Base-by-base conservation (phyloP, 345 rosid genomes). In the Rhizophora mangle region DNA sequence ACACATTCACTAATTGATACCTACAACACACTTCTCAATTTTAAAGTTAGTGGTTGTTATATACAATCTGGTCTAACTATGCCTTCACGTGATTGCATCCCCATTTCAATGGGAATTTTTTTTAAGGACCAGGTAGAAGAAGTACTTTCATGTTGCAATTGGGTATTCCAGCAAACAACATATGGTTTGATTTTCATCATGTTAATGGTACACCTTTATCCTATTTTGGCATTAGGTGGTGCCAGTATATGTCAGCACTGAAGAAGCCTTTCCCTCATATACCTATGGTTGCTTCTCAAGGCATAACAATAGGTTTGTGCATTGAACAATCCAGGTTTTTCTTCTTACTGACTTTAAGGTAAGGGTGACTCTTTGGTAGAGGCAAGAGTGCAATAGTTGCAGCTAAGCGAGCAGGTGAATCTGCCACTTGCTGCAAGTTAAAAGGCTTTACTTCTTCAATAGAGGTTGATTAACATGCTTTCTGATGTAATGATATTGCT, bases 211-310 rank as follows among this genome's bases (percentile, higher is more conserved):
- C 73, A 86, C 88, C 80, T 86, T 18, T 86, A 86, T 65, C 89
- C 88, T 60, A 85, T 87, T 76, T 83, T 89, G 22, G 80, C 82
- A 8, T 68, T 85, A 59, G 91, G 89, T 54, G 87, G 88, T 54
- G 56, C 55, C 76, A 21, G 29, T 87, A 80, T 68, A 77, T 82
- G 68, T 80, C 89, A 58, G 86, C 89, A 55, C 73, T 87, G 21
- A 76, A 74, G 83, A 87, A 80, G 82, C 91, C 87, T 63, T 87
- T 87, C 62, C 58, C 79, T 70, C 77, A 81, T 83, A 85, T 85
- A 68, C 79, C 83, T 57, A 77, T 87, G 85, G 78, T 85, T 74
- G 91, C 87, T 69, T 87, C 88, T 64, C 87, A 87, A 74, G 91
- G 89, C 80, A 72, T 87, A 68, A 76, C 64, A 22, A 63, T 81